Base-by-base conservation (phyloP, 179 eudicot genomes). In the Beta lomatogona region DNA sequence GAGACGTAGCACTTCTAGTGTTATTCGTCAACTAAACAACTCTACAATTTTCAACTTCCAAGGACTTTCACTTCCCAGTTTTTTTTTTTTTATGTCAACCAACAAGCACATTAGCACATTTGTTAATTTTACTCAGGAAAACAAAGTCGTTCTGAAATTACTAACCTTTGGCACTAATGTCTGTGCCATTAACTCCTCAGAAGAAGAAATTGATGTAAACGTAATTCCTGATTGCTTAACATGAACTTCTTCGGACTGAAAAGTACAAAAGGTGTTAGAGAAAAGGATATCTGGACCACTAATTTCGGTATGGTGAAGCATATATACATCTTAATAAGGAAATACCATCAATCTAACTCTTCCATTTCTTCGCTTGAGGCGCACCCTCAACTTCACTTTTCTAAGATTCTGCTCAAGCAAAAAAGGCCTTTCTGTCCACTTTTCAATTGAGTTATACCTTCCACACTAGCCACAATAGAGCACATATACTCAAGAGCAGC, bases 361-460 rank as follows among this genome's bases (percentile, higher is more conserved):
- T 81, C 99, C 99, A 86, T 94, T 94, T 83, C 99, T 89, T 77
- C 98, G 92, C 88, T 96, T 94, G 80, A 91, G 87, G 63, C 94
- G 97, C 74, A 89, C 91, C 82, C 83, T 84, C 61, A 96, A 77
- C 84, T 82, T 91, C 28, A 92, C 96, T 88, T 84, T 87, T 76
- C 79, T 85, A 36, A 78, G 86, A 85, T 87, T 89, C 59, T 87
- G 91, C 79, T 90, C 92, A 79, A 86, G 77, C 81, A 79, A 67
- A 90, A 78, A 76, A 89, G 77, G 80, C 84, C 87, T 72, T 79
- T 78, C 50, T 75, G 91, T 69, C 82, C 90, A 76, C 85, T 74
- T 55, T 79, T 53, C 28, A 73, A 46, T 63, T 71, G 86, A 73
- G 83, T 31, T 53, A 22, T 45, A 82, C 89, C 90, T 82, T 93